Base-by-base conservation (phyloP, 805 yeast genomes). In the Yarrowia hollandica region DNA sequence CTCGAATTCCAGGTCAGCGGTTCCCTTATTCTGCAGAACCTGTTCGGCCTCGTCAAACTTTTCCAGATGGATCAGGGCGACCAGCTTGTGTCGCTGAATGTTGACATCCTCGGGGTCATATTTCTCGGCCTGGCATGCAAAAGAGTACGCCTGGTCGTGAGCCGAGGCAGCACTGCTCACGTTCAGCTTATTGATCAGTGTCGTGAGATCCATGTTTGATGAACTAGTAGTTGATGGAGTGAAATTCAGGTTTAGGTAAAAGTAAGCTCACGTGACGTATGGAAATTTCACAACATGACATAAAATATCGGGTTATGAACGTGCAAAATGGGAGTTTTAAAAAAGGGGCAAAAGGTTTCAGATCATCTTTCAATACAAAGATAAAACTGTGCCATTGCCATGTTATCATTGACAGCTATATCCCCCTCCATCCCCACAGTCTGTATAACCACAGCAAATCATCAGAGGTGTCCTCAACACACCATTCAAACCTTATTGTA, bases 21-120 rank as follows among this genome's bases (percentile, higher is more conserved):
- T 10, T 14, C 60, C 44, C 28, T 67, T 42, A 35, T 74, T 69
- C n/a, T 71, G 66, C 48, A 82, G 64, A 33, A 79, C 64, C 58
- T 76, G 72, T 16, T 70, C 64, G 0, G 87, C 89, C 50, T 73
- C 71, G 37, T 67, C 69, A 69, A 81, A 85, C 62, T 75, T 74
- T 67, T 85, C 90, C 60, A 80, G 70, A 64, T 82, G 82, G 68
- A 83, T 82, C 67, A 83, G 74, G 4, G 89, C 81, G 11, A 82
- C 80, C 31, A 84, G 68, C 66, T 83, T 80, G 33, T 74, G 70
- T 42, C 66, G 71, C 38, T 70, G 64, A 4, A 78, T 76, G 2
- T 62, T 61, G 12, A 62, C 39, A 59, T 72, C 73, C 9, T 65
- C 48, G 3, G 72, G 66, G 33, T 70, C 66, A 25, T 62, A 63